Evolutionary conservation across 163 green algal species (phyloP).

Genomic region (Chlamydomonas reinhardtii): DNA sequence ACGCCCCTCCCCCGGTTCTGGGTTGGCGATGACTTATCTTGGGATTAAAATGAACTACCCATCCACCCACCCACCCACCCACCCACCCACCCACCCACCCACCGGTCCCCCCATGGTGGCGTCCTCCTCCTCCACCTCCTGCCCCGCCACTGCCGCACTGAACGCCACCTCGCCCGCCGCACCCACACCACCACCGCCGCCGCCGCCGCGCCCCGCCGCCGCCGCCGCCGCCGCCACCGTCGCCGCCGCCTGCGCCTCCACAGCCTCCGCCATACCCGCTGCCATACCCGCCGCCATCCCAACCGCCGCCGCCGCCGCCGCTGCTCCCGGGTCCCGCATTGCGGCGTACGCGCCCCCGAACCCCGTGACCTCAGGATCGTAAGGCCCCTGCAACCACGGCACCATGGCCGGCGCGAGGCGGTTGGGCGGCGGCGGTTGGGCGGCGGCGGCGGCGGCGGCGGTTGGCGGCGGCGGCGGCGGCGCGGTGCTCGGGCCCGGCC

Average conservation of each 20-base stretch:
- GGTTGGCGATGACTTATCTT: too few species aligned
- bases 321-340: not conserved
- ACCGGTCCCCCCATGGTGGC: not conserved
- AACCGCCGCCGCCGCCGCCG: not conserved
- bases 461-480: not conserved
- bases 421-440: too few species aligned
- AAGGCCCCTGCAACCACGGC: slow-evolving; percentile 6
- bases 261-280: too few species aligned
- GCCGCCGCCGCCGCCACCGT: not conserved
- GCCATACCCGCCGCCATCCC: too few species aligned
- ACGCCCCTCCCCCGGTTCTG: too few species aligned
- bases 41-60: too few species aligned
- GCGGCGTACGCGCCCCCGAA: too few species aligned
- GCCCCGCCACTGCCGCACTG: not conserved
- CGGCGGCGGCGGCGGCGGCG: not conserved
- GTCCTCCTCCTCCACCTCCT: slow-evolving; percentile 19
- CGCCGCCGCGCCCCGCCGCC: not conserved
- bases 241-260: not conserved
- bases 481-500: too few species aligned
- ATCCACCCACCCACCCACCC: too few species aligned
- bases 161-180: not conserved
- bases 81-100: too few species aligned
- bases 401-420: not conserved
- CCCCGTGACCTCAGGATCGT: not conserved
- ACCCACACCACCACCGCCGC: too few species aligned